Evolutionary conservation across 768 basidiomycete species (phyloP).

Genomic region (Psilocybe sp.): DNA sequence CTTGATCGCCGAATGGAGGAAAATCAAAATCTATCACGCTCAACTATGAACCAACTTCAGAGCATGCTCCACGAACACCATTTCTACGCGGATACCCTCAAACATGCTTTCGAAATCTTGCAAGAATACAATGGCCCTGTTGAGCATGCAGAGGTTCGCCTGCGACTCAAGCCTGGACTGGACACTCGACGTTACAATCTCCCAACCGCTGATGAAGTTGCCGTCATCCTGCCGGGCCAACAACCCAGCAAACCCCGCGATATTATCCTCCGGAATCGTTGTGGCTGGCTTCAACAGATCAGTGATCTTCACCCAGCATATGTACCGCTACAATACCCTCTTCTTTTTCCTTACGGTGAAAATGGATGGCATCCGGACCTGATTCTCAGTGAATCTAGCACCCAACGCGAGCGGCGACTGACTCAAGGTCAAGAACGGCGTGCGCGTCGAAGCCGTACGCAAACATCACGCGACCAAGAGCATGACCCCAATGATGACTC

Average conservation of each 20-base stretch:
- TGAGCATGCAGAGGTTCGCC: slow-evolving; percentile 15
- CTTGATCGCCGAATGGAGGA: slow-evolving; percentile 20
- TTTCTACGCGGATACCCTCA: slow-evolving; percentile 26
- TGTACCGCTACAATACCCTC: slow-evolving; percentile 19
- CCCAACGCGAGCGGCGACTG: slow-evolving; percentile 17
- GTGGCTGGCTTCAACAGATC: slow-evolving; percentile 14
- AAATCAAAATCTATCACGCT: slow-evolving; percentile 20
- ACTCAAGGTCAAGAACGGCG: slow-evolving; percentile 15
- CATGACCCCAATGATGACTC: not conserved
- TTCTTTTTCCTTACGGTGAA: slow-evolving; percentile 21
- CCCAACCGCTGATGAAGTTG: slow-evolving; percentile 20
- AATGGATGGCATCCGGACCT: slow-evolving; percentile 18
- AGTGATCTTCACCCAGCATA: slow-evolving; percentile 21
- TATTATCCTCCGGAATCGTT: slow-evolving; percentile 13
- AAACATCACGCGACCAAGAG: too few relatives aligned
- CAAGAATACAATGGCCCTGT: slow-evolving; percentile 13
- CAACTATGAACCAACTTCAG: slow-evolving; percentile 23
- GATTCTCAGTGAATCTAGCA: slow-evolving; percentile 32
- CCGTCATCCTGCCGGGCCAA: slow-evolving; percentile 12
- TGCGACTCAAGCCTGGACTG: slow-evolving; percentile 15
- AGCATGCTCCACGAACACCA: slow-evolving; percentile 14
- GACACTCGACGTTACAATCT: slow-evolving; percentile 38
- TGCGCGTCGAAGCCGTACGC: too few relatives aligned
- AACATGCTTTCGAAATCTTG: slow-evolving; percentile 30
- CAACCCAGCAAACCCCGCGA: slow-evolving; percentile 10